These are phyloP conservation scores for Colletotrichum salicis DNA, from an alignment of 2,329 filamentous ascomycete genomes.

Conservation along the genomic window DNA sequence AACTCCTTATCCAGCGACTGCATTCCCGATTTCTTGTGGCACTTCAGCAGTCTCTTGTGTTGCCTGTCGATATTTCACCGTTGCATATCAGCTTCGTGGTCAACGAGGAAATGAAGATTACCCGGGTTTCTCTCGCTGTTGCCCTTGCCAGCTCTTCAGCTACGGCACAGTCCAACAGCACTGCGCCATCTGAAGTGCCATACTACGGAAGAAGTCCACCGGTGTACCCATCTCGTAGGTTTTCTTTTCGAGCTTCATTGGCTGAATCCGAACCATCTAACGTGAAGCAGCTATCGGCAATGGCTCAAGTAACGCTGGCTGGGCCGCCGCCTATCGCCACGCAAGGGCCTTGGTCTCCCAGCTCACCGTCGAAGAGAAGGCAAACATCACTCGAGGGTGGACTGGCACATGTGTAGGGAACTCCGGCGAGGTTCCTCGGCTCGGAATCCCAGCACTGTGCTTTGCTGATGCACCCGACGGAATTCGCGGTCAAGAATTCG, in stretches of 20 bases:
- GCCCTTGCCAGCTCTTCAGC: constrained; percentile 10
- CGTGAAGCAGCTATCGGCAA: constrained; percentile 10
- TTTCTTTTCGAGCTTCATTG: neutral
- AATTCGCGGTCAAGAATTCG: constrained; percentile 58
- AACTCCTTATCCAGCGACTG: neutral
- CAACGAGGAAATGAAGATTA: constrained; percentile 12
- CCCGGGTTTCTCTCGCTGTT: neutral
- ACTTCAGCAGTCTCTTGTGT: neutral
- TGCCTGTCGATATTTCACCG: neutral
- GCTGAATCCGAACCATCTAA: neutral
- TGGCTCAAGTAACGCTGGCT: constrained; percentile 43
- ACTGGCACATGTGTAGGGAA: constrained; percentile 54
- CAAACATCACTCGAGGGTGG: constrained; percentile 52
- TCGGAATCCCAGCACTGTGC: constrained; percentile 59
- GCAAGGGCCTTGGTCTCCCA: constrained; percentile 66
- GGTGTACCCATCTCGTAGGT: constrained; percentile 27
- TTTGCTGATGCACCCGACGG: constrained; percentile 62
- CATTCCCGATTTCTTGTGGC: no score
- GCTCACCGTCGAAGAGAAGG: constrained; percentile 75
- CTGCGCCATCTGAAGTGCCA: constrained; percentile 25
- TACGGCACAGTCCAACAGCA: constrained; percentile 4
- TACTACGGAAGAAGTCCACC: constrained; percentile 29
- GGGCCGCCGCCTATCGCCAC: constrained; percentile 68
- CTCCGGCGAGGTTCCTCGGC: constrained; percentile 56
- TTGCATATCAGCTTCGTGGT: neutral